These are phyloP conservation scores for Ophiostoma ips DNA, from an alignment of 2,329 filamentous ascomycete genomes.

Conservation along the genomic window DNA sequence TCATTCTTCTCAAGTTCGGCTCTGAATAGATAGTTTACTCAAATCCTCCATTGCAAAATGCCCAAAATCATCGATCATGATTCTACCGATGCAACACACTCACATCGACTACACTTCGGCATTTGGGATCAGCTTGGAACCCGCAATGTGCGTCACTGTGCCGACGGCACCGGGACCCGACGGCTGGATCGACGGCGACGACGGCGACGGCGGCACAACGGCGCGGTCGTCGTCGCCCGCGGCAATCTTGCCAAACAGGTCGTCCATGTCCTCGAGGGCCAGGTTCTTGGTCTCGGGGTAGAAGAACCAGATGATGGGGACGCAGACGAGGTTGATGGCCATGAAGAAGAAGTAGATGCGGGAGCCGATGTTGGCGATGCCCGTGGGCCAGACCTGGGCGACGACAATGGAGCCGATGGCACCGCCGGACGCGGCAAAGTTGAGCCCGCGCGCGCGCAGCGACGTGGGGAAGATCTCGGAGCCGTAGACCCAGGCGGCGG, in stretches of 20 bases:
- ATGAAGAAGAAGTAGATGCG: constrained; percentile 46
- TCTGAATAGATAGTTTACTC: too few relatives aligned
- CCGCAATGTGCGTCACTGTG: too few relatives aligned
- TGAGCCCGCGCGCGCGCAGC: constrained; percentile 41
- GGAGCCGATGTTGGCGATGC: constrained; percentile 34
- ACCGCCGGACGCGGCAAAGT: constrained; percentile 38
- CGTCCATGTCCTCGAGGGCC: constrained; percentile 35
- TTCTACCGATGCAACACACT: too few relatives aligned
- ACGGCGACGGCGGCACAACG: too few relatives aligned
- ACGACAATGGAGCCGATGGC: constrained; percentile 42
- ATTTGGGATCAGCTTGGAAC: too few relatives aligned
- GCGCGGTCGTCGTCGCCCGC: too few relatives aligned
- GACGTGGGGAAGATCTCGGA: constrained; percentile 46
- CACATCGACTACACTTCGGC: too few relatives aligned
- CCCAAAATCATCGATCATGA: too few relatives aligned
- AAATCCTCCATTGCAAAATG: too few relatives aligned
- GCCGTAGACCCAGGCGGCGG: constrained; percentile 45
- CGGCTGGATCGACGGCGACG: too few relatives aligned
- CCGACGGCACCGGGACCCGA: too few relatives aligned
- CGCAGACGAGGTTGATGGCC: constrained; percentile 33
- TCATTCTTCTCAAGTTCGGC: too few relatives aligned
- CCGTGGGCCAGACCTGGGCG: constrained; percentile 41
- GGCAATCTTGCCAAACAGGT: constrained; percentile 21
- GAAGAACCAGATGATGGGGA: constrained; percentile 28
- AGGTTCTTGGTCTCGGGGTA: constrained; percentile 37